Percentiles rank a stretch among this genome's conserved stretches.
These are phyloP conservation scores for Cladochytrium replicatum DNA, from an alignment of 192 early-diverging fungal genomes.

Conservation along the genomic window DNA sequence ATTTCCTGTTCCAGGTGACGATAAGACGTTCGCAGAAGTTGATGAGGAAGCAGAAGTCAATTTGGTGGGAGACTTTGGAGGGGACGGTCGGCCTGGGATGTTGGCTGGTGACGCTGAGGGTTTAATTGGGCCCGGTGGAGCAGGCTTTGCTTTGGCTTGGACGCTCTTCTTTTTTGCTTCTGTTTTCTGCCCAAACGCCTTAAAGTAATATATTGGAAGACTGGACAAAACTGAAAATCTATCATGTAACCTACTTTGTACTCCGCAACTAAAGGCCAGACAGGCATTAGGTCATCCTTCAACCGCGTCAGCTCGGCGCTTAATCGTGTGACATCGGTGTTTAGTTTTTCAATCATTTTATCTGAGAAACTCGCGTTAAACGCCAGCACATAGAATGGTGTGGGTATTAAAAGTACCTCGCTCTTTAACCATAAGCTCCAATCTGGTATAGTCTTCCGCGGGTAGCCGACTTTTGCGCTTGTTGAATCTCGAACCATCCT, in stretches of 20 bases:
- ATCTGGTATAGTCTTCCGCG: conserved; percentile 4
- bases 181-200: neutral
- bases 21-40: neutral
- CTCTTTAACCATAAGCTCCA: conserved; percentile 2
- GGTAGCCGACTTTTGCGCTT: conserved; percentile 1
- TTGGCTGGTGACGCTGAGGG: neutral
- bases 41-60: neutral
- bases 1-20: too few relatives aligned
- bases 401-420: neutral
- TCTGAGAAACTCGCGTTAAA: neutral
- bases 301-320: neutral
- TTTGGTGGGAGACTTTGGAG: conserved; percentile 6
- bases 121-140: neutral
- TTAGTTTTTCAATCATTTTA: conserved; percentile 1
- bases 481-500: too few relatives aligned
- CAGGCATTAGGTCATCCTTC: conserved; percentile 21
- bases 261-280: conserved; percentile 28
- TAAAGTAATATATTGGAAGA: neutral
- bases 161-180: conserved; percentile 5
- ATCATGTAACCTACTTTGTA: conserved; percentile 20
- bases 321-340: neutral
- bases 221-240: too few relatives aligned
- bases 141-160: neutral
- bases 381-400: neutral
- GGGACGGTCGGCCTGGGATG: neutral